phyloP scores from a whole-genome alignment of 1,139 yeast species.

The Protomyces pachydermus region DNA sequence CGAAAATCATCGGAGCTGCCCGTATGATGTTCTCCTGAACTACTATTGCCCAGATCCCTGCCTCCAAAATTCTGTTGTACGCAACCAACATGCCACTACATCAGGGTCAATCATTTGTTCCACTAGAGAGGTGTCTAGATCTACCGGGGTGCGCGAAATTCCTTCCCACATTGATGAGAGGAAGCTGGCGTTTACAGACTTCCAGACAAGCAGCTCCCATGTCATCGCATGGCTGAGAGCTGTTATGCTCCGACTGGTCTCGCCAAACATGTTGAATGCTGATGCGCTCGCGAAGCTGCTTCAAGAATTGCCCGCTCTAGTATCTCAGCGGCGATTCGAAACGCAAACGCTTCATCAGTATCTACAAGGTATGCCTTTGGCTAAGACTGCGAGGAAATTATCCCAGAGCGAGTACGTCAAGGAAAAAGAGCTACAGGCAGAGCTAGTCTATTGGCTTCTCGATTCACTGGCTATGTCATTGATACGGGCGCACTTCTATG shows the following conservation, averaged over 20 bases:
- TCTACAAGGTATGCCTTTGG: conserved; percentile 41
- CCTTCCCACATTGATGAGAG: neutral
- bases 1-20: conserved; percentile 30
- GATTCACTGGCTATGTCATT: conserved; percentile 47
- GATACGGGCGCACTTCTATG: conserved; percentile 58
- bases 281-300: neutral
- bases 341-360: conserved; percentile 39
- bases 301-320: conserved; percentile 37
- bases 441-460: conserved; percentile 59
- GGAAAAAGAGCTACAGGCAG: conserved; percentile 39
- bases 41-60: conserved; percentile 31
- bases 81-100: no score
- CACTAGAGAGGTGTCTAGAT: no score
- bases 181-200: neutral
- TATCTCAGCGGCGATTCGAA: conserved; percentile 41
- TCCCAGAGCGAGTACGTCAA: conserved; percentile 33
- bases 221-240: conserved; percentile 38
- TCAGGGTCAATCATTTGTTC: no score
- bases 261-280: neutral
- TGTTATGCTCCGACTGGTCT: conserved; percentile 34
- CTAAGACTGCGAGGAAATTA: conserved; percentile 23
- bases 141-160: no score
- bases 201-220: neutral
- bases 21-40: conserved; percentile 32
- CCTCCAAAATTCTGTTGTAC: neutral